Percentiles rank a stretch among this genome's conserved stretches.
phyloP scores from a whole-genome alignment of 768 basidiomycete species.

The Sutorius australiensis region DNA sequence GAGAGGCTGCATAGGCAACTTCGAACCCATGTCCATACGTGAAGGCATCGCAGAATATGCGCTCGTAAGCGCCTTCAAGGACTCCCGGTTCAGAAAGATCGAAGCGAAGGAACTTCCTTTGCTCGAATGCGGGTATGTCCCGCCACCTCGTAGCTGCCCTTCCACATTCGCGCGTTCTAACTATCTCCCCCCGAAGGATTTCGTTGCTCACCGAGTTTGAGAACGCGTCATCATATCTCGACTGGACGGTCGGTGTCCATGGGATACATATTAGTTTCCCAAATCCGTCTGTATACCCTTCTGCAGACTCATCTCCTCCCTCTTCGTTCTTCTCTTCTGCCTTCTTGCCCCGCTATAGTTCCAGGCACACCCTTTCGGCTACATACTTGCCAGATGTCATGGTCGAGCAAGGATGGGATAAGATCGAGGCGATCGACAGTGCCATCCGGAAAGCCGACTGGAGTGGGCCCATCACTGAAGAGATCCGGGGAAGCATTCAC shows the following conservation, averaged over 20 bases:
- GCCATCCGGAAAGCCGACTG: slow-evolving; percentile 94
- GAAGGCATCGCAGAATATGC: slow-evolving; percentile 88
- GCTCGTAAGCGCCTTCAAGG: slow-evolving; percentile 84
- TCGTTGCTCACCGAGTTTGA: slow-evolving; percentile 95
- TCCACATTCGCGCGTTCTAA: neutral
- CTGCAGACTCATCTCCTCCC: slow-evolving; percentile 50
- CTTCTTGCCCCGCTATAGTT: slow-evolving; percentile 51
- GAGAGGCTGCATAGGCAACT: slow-evolving; percentile 94
- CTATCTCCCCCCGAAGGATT: slow-evolving; percentile 46
- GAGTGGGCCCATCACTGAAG: slow-evolving; percentile 77
- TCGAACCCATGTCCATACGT: slow-evolving; percentile 68
- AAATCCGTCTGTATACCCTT: slow-evolving; percentile 61
- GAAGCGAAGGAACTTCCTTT: slow-evolving; percentile 67
- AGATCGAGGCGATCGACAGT: slow-evolving; percentile 83
- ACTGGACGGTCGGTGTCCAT: slow-evolving; percentile 91
- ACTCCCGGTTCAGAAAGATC: slow-evolving; percentile 82
- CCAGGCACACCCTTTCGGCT: slow-evolving; percentile 67
- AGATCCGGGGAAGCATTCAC: slow-evolving; percentile 68
- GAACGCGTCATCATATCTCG: slow-evolving; percentile 76
- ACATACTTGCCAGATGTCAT: slow-evolving; percentile 94
- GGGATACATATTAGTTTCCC: slow-evolving; percentile 89
- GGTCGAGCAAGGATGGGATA: slow-evolving; percentile 91
- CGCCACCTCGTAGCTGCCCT: neutral
- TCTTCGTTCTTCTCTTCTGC: slow-evolving; percentile 68
- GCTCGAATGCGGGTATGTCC: slow-evolving; percentile 82